Base-by-base conservation (phyloP, 2,329 filamentous ascomycete genomes). In the Xylaria polymorpha region DNA sequence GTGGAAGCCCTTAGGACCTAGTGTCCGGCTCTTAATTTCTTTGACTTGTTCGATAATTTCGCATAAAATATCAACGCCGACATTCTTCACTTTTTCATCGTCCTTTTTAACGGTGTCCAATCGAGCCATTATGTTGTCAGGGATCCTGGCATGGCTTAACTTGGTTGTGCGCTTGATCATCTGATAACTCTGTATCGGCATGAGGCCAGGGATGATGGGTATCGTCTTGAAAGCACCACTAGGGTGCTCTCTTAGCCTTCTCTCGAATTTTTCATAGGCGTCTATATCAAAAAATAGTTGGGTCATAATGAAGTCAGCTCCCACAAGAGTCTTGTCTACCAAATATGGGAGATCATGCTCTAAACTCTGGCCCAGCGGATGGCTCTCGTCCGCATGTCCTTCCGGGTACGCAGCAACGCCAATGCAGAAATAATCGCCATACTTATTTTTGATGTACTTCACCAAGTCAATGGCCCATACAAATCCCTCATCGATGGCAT, bases 271-370 rank as follows among this genome's bases (percentile, higher is more conserved):
- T 64, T 90, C 87, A 78, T 97, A 99, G 20, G 93, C 93, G 3
- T 92, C 86, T 29, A 94, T 87, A 78, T 98, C 94, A 80, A 97
- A 99, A 81, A 98, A 98, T 9, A 99, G 86, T 80, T 99, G 96
- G 0, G 96, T 98, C 93, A 99, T 97, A 81, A 99, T 92, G 78
- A 99, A 99, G 81, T 98, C 94, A 60, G 94, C 96, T 0, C 96
- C 96, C 3, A 96, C 96, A 74, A 91, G 86, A 0, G 91, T 92
- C 85, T 99, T 99, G 74, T 97, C 94, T 12, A 97, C 88, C 63
- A 99, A 85, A 76, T 92, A 97, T 0, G 94, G 93, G 68, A 99
- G 82, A 81, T 99, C 96, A 71, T 92, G 87, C 76, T 97, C 93
- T 44, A 90, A 77, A 73, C 86, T 89, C 81, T 91, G 89, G 32